A percentile compares a stretch with the other conserved stretches of the same genome.
Evolutionary conservation across 2,329 filamentous ascomycete genomes (phyloP).

Genomic region (Zalaria sp.): DNA sequence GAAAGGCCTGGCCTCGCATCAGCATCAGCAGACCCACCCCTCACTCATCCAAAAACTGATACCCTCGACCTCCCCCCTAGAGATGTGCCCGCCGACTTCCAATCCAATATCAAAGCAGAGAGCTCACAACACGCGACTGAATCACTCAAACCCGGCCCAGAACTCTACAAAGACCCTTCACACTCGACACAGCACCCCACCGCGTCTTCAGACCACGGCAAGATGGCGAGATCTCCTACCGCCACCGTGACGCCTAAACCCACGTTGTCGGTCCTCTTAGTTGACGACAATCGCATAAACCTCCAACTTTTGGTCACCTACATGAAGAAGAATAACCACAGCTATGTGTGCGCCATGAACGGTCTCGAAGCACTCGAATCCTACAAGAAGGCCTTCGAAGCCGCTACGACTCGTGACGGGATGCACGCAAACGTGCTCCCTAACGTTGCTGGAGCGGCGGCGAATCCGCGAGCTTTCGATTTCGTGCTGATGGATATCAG

Average conservation of each 20-base stretch:
- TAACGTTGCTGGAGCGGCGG: neutral
- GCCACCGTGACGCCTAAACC: neutral
- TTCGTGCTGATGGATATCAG: constrained; percentile 31
- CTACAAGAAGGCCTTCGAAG: constrained; percentile 15
- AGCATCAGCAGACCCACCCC: neutral
- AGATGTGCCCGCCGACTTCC: neutral
- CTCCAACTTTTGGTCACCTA: constrained; percentile 12
- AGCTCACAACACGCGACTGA: too few species aligned
- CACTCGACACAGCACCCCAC: neutral
- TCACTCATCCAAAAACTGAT: neutral
- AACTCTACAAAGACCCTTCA: neutral
- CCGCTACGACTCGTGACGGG: constrained; percentile 8
- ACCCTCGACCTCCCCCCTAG: neutral
- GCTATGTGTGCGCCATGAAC: constrained; percentile 21
- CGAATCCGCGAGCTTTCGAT: constrained; percentile 9
- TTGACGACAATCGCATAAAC: constrained; percentile 20
- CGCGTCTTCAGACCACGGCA: neutral
- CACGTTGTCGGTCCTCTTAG: constrained; percentile 12
- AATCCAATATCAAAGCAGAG: too few species aligned
- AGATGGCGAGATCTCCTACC: neutral
- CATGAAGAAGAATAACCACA: constrained; percentile 9
- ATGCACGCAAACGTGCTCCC: neutral
- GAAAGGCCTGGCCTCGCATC: neutral
- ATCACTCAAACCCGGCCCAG: neutral
- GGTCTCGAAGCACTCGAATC: constrained; percentile 33